Evolutionary conservation across 495 filamentous ascomycete species (phyloP), one percentile per base, ranked within the genome.

Genomic region (Wilcoxina mikolae): DNA sequence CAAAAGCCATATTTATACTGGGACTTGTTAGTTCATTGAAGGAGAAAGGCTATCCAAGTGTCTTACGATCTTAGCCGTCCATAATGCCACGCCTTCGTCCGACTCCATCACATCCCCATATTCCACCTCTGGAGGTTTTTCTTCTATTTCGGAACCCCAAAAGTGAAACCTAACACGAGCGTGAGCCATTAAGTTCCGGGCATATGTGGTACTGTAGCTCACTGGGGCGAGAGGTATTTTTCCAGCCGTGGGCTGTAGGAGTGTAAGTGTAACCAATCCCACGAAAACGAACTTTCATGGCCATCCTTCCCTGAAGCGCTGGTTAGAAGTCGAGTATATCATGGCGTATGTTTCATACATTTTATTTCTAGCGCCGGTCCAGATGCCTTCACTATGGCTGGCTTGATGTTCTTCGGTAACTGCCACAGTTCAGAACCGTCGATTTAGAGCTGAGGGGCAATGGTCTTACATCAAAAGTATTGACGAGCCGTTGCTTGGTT

Each of bases 401-500:
- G 67, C 15, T 66, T 61, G 38, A 86, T 68, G 41, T 82, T 67
- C n/a, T 62, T 24, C 0, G 78, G 72, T 38, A 87, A 73, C 80
- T 74, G 59, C 3, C 42, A 44, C 29, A 28, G 7, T 42, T 49
- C 27, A 22, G 24, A 23, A 49, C 27, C 26, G 28, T 54, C 3
- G 25, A 39, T 9, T 27, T 43, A 23, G 11, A 49, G 43, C 43
- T 28, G n/a, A 56, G 33, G 67, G 48, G 27, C 38, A 20, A 33
- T 35, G 24, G 24, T 28, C 72, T 58, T 72, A 84, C 81, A 54
- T 67, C 68, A 60, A 88, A 89, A 0, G 81, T 87, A 60, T 90
- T 74, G 33, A 83, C 72, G 25, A 75, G 74, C 28, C 85, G 74
- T 67, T 95, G 88, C 65, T 68, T 78, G 12, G 88, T 95, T 50